phyloP scores from a whole-genome alignment of 106 monocot genomes.

The Posidonia australis region DNA sequence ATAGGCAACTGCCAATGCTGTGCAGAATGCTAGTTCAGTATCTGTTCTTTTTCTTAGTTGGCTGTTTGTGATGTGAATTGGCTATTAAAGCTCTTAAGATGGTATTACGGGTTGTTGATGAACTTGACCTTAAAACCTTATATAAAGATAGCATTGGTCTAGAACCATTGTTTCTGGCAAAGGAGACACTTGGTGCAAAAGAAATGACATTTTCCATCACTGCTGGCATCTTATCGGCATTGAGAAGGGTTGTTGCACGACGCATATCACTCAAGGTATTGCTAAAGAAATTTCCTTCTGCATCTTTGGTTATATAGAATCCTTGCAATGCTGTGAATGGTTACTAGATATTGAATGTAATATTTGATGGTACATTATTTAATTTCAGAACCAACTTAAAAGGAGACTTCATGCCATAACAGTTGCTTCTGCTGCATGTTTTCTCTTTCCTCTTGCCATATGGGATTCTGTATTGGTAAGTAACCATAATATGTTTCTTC shows the following conservation, averaged over 20 bases:
- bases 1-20: too few relatives aligned
- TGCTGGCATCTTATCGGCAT: conserved; percentile 88
- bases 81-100: not conserved
- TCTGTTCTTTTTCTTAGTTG: too few relatives aligned
- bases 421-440: conserved; percentile 86
- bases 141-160: conserved; percentile 43
- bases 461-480: conserved; percentile 85
- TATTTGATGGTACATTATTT: not conserved
- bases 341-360: not conserved
- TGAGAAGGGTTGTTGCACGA: conserved; percentile 86
- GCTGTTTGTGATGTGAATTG: too few relatives aligned
- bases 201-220: conserved; percentile 60
- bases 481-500: not conserved
- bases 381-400: conserved; percentile 82
- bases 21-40: too few relatives aligned
- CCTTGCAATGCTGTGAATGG: not conserved
- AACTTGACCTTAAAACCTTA: conserved; percentile 26
- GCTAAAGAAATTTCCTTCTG: not conserved
- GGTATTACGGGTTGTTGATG: not conserved
- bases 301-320: not conserved
- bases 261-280: conserved; percentile 92
- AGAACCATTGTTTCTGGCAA: conserved; percentile 28
- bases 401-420: conserved; percentile 91
- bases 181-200: conserved; percentile 37
- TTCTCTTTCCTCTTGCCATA: conserved; percentile 94